Conservation (phyloP, 2,329 filamentous ascomycete genomes). For the Paraphaeosphaeria minitans region DNA sequence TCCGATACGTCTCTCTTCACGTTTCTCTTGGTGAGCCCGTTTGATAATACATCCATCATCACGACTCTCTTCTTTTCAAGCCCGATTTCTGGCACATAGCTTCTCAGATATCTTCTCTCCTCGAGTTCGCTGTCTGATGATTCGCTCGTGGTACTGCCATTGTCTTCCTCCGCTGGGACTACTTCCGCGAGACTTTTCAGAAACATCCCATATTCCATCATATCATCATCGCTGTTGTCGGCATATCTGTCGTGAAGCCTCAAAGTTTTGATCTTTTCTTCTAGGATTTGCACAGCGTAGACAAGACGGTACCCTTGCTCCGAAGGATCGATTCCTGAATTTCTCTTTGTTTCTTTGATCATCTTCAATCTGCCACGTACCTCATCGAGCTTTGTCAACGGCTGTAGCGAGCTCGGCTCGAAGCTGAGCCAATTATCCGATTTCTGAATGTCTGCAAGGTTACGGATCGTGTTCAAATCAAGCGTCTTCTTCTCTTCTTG, state of each 20-base stretch:
- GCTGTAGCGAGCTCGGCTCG: constrained; percentile 6
- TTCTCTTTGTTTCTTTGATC: not conserved
- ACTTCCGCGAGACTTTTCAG: constrained; percentile 6
- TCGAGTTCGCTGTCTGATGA: not conserved
- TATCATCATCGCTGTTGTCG: constrained; percentile 2
- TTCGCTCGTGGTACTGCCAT: not conserved
- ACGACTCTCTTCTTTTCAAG: not conserved
- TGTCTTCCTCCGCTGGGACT: not conserved
- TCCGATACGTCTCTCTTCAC: not conserved
- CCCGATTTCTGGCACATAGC: not conserved
- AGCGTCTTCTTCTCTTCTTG: not conserved
- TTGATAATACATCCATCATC: too few species aligned
- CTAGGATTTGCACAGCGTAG: constrained; percentile 4
- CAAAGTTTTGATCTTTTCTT: constrained; percentile 3
- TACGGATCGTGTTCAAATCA: not conserved
- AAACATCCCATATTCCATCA: constrained; percentile 9
- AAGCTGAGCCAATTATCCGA: constrained; percentile 16
- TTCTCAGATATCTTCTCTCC: not conserved
- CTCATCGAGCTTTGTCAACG: constrained; percentile 18
- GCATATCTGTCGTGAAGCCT: not conserved
- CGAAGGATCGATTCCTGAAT: not conserved
- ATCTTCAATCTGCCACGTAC: not conserved
- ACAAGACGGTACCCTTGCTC: not conserved
- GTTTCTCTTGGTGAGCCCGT: too few species aligned
- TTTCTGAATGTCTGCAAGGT: constrained; percentile 2